A percentile compares a stretch with the other conserved stretches of the same genome.
These are phyloP conservation scores for Agrocybe praecox DNA, from an alignment of 768 basidiomycete species.

Conservation along the genomic window DNA sequence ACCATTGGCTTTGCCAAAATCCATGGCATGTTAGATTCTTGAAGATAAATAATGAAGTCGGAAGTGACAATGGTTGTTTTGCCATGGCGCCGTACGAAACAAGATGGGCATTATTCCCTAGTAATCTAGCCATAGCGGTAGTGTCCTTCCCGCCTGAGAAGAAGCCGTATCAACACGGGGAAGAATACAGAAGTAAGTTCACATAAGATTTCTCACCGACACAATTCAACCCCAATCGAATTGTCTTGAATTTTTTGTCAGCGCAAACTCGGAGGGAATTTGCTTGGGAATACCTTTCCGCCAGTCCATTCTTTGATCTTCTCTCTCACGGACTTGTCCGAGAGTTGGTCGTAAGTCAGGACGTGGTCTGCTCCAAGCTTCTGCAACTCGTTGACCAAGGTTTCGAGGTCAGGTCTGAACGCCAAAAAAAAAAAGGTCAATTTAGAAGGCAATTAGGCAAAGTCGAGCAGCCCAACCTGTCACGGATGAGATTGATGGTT, in stretches of 20 bases:
- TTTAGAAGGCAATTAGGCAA: background rate
- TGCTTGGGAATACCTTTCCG: constrained; percentile 46
- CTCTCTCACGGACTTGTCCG: constrained; percentile 53
- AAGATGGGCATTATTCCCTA: constrained; percentile 70
- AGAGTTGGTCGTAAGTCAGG: constrained; percentile 75
- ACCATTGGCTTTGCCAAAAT: constrained; percentile 82
- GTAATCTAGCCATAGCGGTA: constrained; percentile 64
- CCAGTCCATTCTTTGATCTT: constrained; percentile 66
- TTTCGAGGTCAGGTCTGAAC: constrained; percentile 52
- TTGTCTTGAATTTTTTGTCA: constrained; percentile 29
- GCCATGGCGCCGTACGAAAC: constrained; percentile 94
- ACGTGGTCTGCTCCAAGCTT: constrained; percentile 76
- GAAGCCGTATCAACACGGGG: background rate
- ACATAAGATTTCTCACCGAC: constrained; percentile 37
- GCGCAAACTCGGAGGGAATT: constrained; percentile 1
- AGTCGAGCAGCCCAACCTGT: constrained; percentile 43
- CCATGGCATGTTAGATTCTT: constrained; percentile 77
- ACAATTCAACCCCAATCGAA: constrained; percentile 52
- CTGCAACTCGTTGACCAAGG: constrained; percentile 51
- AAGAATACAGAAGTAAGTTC: background rate
- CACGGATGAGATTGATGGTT: constrained; percentile 82
- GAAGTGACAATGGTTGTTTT: constrained; percentile 74
- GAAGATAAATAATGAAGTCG: constrained; percentile 84
- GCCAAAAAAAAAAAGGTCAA: background rate
- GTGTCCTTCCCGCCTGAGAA: constrained; percentile 64